Base-by-base conservation (phyloP, 805 yeast species). In the Suhomyces faveliae region DNA sequence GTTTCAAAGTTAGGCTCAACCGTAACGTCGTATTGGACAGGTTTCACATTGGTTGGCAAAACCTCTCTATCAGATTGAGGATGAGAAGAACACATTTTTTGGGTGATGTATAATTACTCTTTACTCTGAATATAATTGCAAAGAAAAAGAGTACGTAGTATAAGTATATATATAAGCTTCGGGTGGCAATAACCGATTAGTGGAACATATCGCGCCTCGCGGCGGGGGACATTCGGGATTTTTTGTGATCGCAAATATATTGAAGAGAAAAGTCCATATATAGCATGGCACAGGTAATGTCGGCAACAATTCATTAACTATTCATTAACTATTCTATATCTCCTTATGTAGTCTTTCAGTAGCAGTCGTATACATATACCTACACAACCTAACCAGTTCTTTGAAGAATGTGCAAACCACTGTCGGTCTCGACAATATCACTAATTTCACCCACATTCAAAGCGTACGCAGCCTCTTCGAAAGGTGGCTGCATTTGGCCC, bases 401-500 rank as follows among this genome's bases (percentile, higher is more conserved):
- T 68, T 86, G 86, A 59, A 94, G 83, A 52, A 94, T 64, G 61
- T 94, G 99, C 43, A 89, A 83, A 19, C 99, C 99, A 56, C 95
- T 85, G 59, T 85, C 95, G 13, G 91, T 81, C 68, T 90, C 97
- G 12, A 94, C 87, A 22, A 90, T 80, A 39, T 81, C 87, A 60
- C 94, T 85, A 40, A 87, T 65, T 62, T 91, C 94, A 17, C 96
- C 96, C 17, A 89, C 84, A 54, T 87, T 81, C 54, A 94, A 72
- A 4, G 70, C 83, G 64, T 87, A 92, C 1, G 96, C 84, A 2
- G 94, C 96, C 50, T 83, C 83, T 67, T 94, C 99, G 61, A 94
- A 94, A 49, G 85, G 71, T 29, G 96, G 96, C 67, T 94, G 98
- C 99, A 94, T 94, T 58, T 85, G 90, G 35, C 97, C 97, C 51